Evolutionary conservation across 1,284 basidiomycete genomes (phyloP).

Genomic region (Leccinum griseonigrum): DNA sequence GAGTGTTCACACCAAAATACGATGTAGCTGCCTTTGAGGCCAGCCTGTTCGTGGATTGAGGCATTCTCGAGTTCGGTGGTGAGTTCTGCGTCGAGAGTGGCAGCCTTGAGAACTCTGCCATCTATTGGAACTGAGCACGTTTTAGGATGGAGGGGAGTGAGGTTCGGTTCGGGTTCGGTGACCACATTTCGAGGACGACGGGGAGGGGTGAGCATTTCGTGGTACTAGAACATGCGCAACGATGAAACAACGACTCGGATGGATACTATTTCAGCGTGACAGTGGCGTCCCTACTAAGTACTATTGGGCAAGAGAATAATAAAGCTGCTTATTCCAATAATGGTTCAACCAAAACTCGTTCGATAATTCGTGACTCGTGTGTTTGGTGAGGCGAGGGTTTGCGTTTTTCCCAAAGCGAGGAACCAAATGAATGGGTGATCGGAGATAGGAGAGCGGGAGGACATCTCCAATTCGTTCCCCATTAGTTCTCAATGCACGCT

Average conservation of each 20-base stretch:
- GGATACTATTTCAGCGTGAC: too few species aligned
- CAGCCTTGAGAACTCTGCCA: not conserved
- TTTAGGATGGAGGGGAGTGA: not conserved
- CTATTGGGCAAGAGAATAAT: not conserved
- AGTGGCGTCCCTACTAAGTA: not conserved
- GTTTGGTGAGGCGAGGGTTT: not conserved
- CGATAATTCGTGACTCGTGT: not conserved
- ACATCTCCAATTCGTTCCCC: not conserved
- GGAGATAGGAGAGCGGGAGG: not conserved
- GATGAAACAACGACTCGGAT: too few species aligned
- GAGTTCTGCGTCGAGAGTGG: not conserved
- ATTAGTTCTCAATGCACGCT: not conserved
- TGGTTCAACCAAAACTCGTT: not conserved
- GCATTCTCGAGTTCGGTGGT: not conserved
- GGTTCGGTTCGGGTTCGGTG: not conserved
- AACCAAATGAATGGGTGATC: not conserved
- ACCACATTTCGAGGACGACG: not conserved
- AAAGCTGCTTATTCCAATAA: not conserved
- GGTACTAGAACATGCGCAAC: too few species aligned
- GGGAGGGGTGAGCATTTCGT: too few species aligned
- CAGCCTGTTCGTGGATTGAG: not conserved
- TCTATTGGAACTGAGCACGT: not conserved
- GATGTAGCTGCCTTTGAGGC: not conserved
- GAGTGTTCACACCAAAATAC: not conserved
- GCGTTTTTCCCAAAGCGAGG: not conserved